These are phyloP conservation scores for Suillus lakei DNA, from an alignment of 768 basidiomycete genomes.

Conservation along the genomic window DNA sequence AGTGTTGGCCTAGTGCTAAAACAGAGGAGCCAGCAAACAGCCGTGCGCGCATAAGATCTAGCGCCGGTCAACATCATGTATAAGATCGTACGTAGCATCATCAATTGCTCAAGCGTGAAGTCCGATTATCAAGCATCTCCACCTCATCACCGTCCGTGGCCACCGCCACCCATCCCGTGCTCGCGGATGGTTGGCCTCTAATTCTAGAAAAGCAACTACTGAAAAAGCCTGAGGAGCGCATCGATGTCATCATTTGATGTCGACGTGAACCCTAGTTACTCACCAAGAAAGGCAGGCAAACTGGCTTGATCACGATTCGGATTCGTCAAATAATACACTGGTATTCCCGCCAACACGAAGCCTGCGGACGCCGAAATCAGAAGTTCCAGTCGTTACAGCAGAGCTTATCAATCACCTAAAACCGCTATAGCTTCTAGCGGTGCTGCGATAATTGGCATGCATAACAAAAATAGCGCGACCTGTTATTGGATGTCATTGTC, in stretches of 20 bases:
- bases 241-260: slow-evolving; percentile 8
- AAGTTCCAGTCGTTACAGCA: background rate
- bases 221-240: slow-evolving; percentile 42
- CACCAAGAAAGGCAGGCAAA: slow-evolving; percentile 38
- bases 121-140: slow-evolving; percentile 58
- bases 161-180: slow-evolving; percentile 78
- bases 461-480: slow-evolving; percentile 89
- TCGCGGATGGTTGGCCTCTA: slow-evolving; percentile 54
- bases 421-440: slow-evolving; percentile 88
- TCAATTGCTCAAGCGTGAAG: slow-evolving; percentile 22
- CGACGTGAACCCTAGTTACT: slow-evolving; percentile 24
- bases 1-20: too few species aligned
- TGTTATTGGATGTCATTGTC: slow-evolving; percentile 30
- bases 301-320: slow-evolving; percentile 56
- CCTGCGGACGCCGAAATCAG: slow-evolving; percentile 43
- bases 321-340: slow-evolving; percentile 82
- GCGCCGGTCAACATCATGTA: background rate
- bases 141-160: slow-evolving; percentile 70
- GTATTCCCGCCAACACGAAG: slow-evolving; percentile 79
- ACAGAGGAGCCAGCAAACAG: background rate
- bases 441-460: slow-evolving; percentile 94
- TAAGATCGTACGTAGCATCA: slow-evolving; percentile 10
- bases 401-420: slow-evolving; percentile 57
- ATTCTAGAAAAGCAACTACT: slow-evolving; percentile 49
- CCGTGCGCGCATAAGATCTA: background rate